Evolutionary conservation across 2,329 filamentous ascomycete species (phyloP).

Genomic region (Fusarium acutatum): DNA sequence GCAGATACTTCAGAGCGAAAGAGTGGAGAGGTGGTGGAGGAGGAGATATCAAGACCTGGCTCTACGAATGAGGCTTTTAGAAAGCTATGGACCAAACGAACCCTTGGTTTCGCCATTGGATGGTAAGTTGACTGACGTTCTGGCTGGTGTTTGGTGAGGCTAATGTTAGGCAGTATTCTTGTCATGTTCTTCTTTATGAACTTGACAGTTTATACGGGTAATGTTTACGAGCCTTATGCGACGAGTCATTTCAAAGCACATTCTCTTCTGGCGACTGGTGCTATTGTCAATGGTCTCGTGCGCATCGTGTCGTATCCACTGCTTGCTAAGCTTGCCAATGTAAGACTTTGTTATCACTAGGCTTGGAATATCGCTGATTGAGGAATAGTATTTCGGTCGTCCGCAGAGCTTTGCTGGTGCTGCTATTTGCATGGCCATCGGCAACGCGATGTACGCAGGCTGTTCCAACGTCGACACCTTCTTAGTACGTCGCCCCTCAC

Average conservation of each 20-base stretch:
- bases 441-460: slow-evolving; percentile 25
- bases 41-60: background rate
- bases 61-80: slow-evolving; percentile 23
- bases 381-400: slow-evolving; percentile 18
- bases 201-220: slow-evolving; percentile 27
- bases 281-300: slow-evolving; percentile 28
- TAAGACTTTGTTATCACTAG: background rate
- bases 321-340: slow-evolving; percentile 28
- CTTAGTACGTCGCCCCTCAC: too few relatives aligned
- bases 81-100: slow-evolving; percentile 16
- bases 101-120: slow-evolving; percentile 12
- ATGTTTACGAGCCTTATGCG: slow-evolving; percentile 31
- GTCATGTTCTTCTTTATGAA: slow-evolving; percentile 37
- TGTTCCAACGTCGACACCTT: slow-evolving; percentile 30
- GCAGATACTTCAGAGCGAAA: background rate
- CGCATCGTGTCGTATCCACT: slow-evolving; percentile 24
- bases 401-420: slow-evolving; percentile 20
- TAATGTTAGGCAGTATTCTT: slow-evolving; percentile 1
- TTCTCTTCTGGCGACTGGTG: slow-evolving; percentile 13
- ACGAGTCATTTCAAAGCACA: slow-evolving; percentile 30
- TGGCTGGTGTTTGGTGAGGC: rapidly evolving
- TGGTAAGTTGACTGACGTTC: background rate
- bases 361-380: background rate
- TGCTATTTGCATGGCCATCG: slow-evolving; percentile 17
- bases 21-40: background rate